These are phyloP conservation scores for Fagopyrum homotropicum DNA, from an alignment of 148 eudicot genomes.

Conservation along the genomic window DNA sequence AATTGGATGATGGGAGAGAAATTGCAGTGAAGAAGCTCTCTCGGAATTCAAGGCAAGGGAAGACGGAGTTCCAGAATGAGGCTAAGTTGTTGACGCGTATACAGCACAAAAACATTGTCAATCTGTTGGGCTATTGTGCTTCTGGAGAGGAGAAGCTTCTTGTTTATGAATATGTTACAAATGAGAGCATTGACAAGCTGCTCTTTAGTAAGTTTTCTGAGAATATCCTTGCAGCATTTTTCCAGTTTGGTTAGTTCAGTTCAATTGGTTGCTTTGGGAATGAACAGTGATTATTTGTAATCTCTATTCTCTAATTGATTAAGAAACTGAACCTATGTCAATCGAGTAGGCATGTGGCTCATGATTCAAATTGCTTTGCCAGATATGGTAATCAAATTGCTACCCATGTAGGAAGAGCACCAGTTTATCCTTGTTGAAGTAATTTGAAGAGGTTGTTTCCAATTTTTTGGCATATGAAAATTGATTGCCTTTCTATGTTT, in stretches of 20 bases:
- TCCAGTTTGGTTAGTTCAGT: background rate
- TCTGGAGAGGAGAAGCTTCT: slow-evolving; percentile 70
- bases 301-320: background rate
- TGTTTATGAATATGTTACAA: slow-evolving; percentile 71
- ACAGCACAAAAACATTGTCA: slow-evolving; percentile 89
- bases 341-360: background rate
- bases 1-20: slow-evolving; percentile 71
- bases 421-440: background rate
- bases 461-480: background rate
- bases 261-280: background rate
- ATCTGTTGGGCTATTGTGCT: slow-evolving; percentile 78
- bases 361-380: background rate
- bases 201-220: slow-evolving; percentile 64
- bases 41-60: slow-evolving; percentile 65
- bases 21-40: slow-evolving; percentile 85
- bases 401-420: background rate
- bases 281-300: background rate
- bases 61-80: slow-evolving; percentile 75
- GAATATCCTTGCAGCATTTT: background rate
- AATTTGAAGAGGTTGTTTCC: background rate
- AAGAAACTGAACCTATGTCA: too few species aligned
- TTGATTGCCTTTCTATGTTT: background rate
- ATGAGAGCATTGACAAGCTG: slow-evolving; percentile 94
- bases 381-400: background rate
- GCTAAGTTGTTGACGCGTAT: slow-evolving; percentile 77